These are phyloP conservation scores for Actinomucor elegans DNA, from an alignment of 371 early-diverging fungal genomes.

Conservation along the genomic window DNA sequence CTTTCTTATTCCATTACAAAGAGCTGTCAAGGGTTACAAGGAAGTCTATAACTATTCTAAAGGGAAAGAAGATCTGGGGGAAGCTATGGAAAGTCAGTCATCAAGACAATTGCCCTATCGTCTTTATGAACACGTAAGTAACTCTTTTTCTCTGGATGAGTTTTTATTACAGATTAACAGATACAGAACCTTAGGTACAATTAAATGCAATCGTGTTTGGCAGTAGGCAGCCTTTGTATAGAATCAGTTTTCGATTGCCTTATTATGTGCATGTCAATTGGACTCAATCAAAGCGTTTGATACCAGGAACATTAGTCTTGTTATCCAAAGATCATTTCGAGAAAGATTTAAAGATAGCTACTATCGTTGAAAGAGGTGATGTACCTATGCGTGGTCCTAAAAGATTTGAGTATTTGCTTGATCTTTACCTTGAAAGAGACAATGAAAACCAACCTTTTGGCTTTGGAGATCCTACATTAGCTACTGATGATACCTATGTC, in stretches of 20 bases:
- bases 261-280: constrained; percentile 48
- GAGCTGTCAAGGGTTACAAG: constrained; percentile 49
- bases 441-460: constrained; percentile 40
- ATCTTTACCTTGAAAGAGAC: constrained; percentile 48
- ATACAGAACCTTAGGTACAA: constrained; percentile 55
- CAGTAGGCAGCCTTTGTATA: constrained; percentile 44
- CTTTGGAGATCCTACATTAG: constrained; percentile 41
- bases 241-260: constrained; percentile 55
- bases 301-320: constrained; percentile 58
- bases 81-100: constrained; percentile 5
- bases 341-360: constrained; percentile 56
- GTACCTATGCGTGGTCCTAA: constrained; percentile 45
- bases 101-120: constrained; percentile 19
- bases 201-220: constrained; percentile 59
- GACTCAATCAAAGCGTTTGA: constrained; percentile 57
- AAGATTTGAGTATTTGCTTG: constrained; percentile 53
- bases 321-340: constrained; percentile 55
- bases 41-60: constrained; percentile 14
- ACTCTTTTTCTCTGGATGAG: too few species aligned
- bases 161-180: too few species aligned
- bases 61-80: constrained; percentile 25
- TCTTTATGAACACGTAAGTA: constrained; percentile 38
- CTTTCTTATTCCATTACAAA: constrained; percentile 53
- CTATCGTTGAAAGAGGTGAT: constrained; percentile 55
- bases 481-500: constrained; percentile 33